Base-by-base conservation (phyloP, 768 basidiomycete species). In the Lactifluus echinatus region DNA sequence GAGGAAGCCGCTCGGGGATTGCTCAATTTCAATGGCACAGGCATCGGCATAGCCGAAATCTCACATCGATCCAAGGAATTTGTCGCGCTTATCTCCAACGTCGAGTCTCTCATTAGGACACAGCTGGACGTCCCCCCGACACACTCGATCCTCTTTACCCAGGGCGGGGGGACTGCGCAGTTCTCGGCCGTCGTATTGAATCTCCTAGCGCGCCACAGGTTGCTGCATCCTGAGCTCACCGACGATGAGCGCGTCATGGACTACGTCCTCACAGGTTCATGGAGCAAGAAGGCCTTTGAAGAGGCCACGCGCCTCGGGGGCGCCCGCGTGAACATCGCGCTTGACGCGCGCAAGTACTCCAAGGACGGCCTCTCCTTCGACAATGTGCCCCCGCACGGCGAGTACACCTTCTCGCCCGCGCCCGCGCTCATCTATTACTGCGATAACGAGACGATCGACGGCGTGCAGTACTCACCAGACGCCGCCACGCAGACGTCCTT, bases 371-470 rank as follows among this genome's bases (percentile, higher is more conserved):
- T 86, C 67, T 75, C 83, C 0, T 89, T 86, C 71, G 85, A 92
- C 63, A 82, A 79, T 61, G 82, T 98, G 67, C 93, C 96, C 8
- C 73, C 83, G 11, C 83, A 81, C 67, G 72, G 75, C 53, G 77
- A 79, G 52, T 98, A 87, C 79, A 68, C 72, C 10, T 92, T 97
- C 74, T 87, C 87, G 8, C 61, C 72, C n/a, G 79, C 84, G 67
- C 85, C 95, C 14, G 94, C 89, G 26, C 79, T 94, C 64, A 85
- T 97, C 57, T 98, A 95, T 74, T 98, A 96, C 74, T 99, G 96
- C 79, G 96, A 96, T 71, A 99, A 99, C 76, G 96, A 99, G 76
- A 99, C 96, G 14, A 88, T 98, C 56, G 87, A 95, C 64, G 96
- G 96, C 42, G 86, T 93, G 46, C 86, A 98, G 74, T 98, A 89